phyloP scores from a whole-genome alignment of 2,329 filamentous ascomycete genomes.

The Trichoderma arundinaceum region DNA sequence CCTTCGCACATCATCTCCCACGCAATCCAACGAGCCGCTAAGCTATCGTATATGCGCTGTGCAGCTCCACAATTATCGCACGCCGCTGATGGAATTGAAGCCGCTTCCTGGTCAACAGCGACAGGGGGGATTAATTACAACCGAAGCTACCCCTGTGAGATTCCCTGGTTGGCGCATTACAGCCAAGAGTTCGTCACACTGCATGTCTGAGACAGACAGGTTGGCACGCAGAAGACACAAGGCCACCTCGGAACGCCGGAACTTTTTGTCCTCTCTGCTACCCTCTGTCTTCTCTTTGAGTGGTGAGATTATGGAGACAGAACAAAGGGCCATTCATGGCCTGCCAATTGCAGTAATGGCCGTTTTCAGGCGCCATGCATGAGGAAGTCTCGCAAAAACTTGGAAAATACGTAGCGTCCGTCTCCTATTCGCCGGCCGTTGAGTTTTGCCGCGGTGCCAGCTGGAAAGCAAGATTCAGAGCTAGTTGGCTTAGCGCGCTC shows the following conservation, averaged over 20 bases:
- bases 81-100: slow-evolving; percentile 32
- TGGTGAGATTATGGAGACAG: slow-evolving; percentile 8
- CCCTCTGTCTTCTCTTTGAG: not conserved
- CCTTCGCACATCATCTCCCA: slow-evolving; percentile 26
- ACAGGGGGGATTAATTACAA: slow-evolving; percentile 31
- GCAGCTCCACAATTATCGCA: slow-evolving; percentile 29
- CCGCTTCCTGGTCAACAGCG: slow-evolving; percentile 20
- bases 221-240: not conserved
- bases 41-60: slow-evolving; percentile 24
- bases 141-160: slow-evolving; percentile 31
- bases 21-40: slow-evolving; percentile 19
- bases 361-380: slow-evolving; percentile 1
- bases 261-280: not conserved
- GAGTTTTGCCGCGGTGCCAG: slow-evolving; percentile 13
- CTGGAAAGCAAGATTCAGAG: slow-evolving; percentile 26
- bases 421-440: slow-evolving; percentile 19
- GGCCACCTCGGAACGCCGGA: slow-evolving; percentile 10
- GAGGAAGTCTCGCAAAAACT: not conserved
- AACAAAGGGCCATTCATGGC: not conserved
- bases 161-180: slow-evolving; percentile 23
- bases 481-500: slow-evolving; percentile 22
- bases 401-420: not conserved
- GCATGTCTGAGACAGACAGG: slow-evolving; percentile 25
- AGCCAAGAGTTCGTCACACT: slow-evolving; percentile 28
- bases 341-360: not conserved